Base-by-base conservation (phyloP, 2,329 filamentous ascomycete genomes). In the Sporothrix curviconia region DNA sequence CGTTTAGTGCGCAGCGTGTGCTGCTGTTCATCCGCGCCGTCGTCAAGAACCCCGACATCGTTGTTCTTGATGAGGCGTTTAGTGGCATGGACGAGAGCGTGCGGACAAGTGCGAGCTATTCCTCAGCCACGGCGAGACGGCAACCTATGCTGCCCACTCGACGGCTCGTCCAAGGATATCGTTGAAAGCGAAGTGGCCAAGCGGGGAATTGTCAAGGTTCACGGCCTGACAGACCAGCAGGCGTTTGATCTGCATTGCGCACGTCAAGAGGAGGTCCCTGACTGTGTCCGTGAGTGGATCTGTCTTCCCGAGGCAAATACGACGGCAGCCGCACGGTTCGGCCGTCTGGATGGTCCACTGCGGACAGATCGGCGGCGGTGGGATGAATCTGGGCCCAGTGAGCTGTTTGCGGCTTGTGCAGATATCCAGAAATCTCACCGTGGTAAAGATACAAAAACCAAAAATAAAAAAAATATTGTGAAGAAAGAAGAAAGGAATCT, bases 181-280 rank as follows among this genome's bases (percentile, higher is more conserved):
- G 70, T 79, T 0, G 73, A 80, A 12, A 83, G 78, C 59, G 71
- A 78, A 1, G 69, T 70, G 1, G 69, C 74, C 7, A 73, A 71
- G 56, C 64, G 71, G 0, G 79, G 75, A 0, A 67, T 69, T 1
- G 75, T 83, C 1, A 76, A 71, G 22, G 72, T 92, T 4, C 67
- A 66, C 1, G 90, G 90, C 0, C 71, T 96, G 57, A 78, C 78
- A 1, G 75, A 83, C 0, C 71, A 82, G 22, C 92, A 97, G 72
- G 91, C 91, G 0, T 73, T n/a, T 99, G 55, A 80, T 97, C n/a
- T 90, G 92, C 62, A 92, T 97, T 59, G 94, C 90, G 60, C 94
- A 99, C 72, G 79, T 92, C 60, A 85, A 85, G 61, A 96, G 65
- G 94, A 99, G 71, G 88, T 97, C 9, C 94, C 94, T 0, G 85